Evolutionary conservation across 164 flowering plant species (phyloP), one percentile per base, ranked within the genome.

Genomic region (Berberis vulgaris): DNA sequence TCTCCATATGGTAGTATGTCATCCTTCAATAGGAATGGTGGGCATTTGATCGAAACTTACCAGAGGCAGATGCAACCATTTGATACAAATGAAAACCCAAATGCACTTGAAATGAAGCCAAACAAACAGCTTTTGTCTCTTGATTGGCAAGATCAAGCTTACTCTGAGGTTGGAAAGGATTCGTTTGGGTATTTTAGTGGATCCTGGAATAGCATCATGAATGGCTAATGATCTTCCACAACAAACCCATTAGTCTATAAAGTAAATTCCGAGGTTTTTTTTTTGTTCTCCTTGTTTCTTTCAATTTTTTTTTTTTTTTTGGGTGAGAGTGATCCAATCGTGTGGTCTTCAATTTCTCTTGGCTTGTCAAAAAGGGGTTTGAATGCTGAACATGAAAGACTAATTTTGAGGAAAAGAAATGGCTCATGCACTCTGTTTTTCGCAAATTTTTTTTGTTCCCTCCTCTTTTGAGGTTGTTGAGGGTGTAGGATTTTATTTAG

Each of bases 101-200:
- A 70, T 65, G 71, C 45, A 45, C 13, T 63, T 43, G 77, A 74
- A 43, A 47, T 67, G 72, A 86, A 86, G 76, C 87, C 89, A 57
- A 81, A 72, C 62, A 61, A 78, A 26, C 81, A 76, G 74, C 68
- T 84, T 6, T 64, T 87, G 74, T 74, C 90, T 13, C 77, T 82
- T 55, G 87, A 82, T 5, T 84, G 90, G 90, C 87, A 84, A 63
- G 85, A 84, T 52, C 86, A 87, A 49, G 78, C 81, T 41, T 77
- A 80, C 49, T 75, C 79, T 46, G 77, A 76, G 57, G 70, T 60
- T 57, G 82, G 77, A 12, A 79, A 78, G 50, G 81, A 83, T 49
- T 65, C 81, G 10, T 67, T 55, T 59, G 84, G 81, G 41, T 73
- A 80, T 65, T 50, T 72, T 39, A 71, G 65, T 26, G 83, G 86